Base-by-base conservation (phyloP, 106 monocot species). In the Phalaenopsis equestris region DNA sequence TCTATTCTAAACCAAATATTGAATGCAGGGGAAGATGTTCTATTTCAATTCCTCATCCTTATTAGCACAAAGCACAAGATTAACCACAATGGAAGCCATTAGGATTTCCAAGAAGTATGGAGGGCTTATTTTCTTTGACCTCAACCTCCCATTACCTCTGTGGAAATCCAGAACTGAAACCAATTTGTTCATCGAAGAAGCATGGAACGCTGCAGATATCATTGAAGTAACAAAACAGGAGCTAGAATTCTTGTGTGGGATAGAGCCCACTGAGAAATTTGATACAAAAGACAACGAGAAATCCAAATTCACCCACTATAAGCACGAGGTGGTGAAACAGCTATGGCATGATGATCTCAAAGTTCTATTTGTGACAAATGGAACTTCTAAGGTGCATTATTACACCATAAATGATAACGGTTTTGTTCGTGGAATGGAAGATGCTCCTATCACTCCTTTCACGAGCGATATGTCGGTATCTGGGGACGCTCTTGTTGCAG, bases 151-250 rank as follows among this genome's bases (percentile, higher is more conserved):
- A 42, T 56, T 96, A 75, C 88, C 89, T 67, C 41, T 96, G 23
- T 96, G 95, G 96, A 77, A 82, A 21, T 89, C 96, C n/a, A 82
- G 83, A 9, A 79, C 86, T 48, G 93, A 93, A 80, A 88, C 96
- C 24, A 88, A 55, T 67, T 56, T 73, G 21, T 77, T 91, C 19
- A 81, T 96, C 52, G 75, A 86, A 57, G 79, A 91, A 78, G 89
- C 93, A 79, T 96, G 93, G 91, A 82, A 85, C 45, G 67, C 39
- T 80, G 91, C 96, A 12, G 84, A 93, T 64, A 78, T 96, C 42
- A 86, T 93, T 75, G 96, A 96, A 81, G 81, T 96, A 45, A 93
- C 93, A 52, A 90, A 91, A 73, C 96, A 96, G 42, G 96, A 96
- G 56, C 88, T 96, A 10, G 93, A 93, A 70, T 96, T 96, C 77